Evolutionary conservation across 2,329 filamentous ascomycete species (phyloP), one percentile per base, ranked within the genome.

Genomic region (Fusarium sp.): DNA sequence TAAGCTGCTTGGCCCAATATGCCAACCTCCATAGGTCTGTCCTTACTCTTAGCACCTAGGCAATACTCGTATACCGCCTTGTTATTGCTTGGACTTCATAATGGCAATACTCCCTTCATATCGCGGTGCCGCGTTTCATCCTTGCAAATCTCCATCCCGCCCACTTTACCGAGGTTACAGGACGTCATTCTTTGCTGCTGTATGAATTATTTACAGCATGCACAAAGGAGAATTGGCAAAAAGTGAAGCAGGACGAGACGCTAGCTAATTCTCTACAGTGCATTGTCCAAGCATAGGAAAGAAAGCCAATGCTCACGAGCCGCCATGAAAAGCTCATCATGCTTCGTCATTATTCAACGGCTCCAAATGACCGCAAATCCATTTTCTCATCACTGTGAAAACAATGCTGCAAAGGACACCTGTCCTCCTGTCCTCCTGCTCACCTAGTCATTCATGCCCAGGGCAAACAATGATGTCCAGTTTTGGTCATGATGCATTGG

Each of bases 401-500:
- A 46, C 18, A 38, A 40, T 47, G 34, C 30, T 30, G 34, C 18
- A 29, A 54, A 44, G 32, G 43, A 44, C 46, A 56, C 51, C 50
- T 53, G 34, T 38, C 40, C 57, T 50, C 51, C 53, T 53, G 34
- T 38, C 40, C 57, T 50, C 29, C 30, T 43, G 20, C 43, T 55
- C 38, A 61, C 51, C 59, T 53, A 53, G 38, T 53, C 60, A 59
- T 38, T 40, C 52, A 58, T 63, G 50, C 24, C 22, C 42, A 62
- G 54, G 40, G 27, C 16, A 34, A 59, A 55, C 61, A 59, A 71
- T 72, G 69, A 71, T 72, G 69, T 46, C 53, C 38, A 38, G 49
- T 43, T 70, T 66, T 64, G 56, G 68, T 71, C 69, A 71, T 69
- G 53, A 56, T 72, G 68, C 57, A 57, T 69, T 53, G 55, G 64